These are phyloP conservation scores for Kuraishia piskuri DNA, from an alignment of 805 yeast species.

Conservation along the genomic window DNA sequence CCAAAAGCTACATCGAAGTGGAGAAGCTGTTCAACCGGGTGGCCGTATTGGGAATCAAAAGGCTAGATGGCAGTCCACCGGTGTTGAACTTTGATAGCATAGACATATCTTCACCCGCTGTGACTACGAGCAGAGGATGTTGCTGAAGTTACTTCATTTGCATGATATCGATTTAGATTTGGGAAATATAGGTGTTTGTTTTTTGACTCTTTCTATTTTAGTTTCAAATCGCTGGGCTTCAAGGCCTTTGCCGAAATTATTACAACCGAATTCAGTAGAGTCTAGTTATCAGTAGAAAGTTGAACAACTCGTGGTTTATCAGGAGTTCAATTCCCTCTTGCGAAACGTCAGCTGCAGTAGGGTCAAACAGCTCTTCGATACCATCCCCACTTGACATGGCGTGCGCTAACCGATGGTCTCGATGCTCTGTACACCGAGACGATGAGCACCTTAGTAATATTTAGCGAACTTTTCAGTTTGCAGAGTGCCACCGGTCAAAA, in stretches of 20 bases:
- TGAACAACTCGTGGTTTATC: no score
- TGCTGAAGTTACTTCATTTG: neutral
- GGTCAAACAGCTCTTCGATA: neutral
- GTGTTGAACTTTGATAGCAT: constrained; percentile 15
- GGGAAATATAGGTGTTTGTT: neutral
- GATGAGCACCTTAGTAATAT: neutral
- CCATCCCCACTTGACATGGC: neutral
- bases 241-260: neutral
- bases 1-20: constrained; percentile 18
- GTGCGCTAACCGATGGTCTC: neutral
- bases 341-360: no score
- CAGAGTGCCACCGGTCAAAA: neutral
- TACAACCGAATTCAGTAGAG: no score
- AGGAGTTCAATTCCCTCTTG: no score
- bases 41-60: constrained; percentile 15
- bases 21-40: constrained; percentile 18
- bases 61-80: constrained; percentile 9
- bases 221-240: neutral
- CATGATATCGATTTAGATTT: neutral
- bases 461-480: neutral
- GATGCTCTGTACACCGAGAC: neutral
- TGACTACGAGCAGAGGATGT: neutral
- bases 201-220: no score
- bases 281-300: no score
- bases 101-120: constrained; percentile 10